Evolutionary conservation across 495 filamentous ascomycete genomes (phyloP).

Genomic region (Neurospora sp.): DNA sequence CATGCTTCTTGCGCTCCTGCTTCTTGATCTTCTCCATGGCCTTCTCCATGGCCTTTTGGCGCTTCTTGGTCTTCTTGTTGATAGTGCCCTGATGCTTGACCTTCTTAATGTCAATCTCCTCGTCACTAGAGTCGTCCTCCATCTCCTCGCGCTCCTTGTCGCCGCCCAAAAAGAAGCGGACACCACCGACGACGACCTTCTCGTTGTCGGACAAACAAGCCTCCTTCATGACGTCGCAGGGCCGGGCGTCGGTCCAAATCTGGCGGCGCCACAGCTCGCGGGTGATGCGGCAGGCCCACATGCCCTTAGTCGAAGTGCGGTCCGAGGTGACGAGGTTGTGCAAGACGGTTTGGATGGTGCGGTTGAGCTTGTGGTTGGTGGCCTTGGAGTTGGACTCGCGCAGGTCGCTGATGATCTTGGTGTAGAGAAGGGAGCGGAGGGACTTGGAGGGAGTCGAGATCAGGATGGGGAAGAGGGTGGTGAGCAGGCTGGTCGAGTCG

Average conservation of each 20-base stretch:
- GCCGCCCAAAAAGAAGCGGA: constrained; percentile 90
- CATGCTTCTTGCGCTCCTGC: constrained; percentile 78
- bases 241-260: constrained; percentile 50
- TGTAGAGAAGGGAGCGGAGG: constrained; percentile 71
- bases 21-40: constrained; percentile 61
- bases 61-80: constrained; percentile 94
- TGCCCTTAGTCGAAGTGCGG: constrained; percentile 67
- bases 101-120: constrained; percentile 66
- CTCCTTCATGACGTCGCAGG: constrained; percentile 92
- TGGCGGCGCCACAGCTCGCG: constrained; percentile 34
- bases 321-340: constrained; percentile 86
- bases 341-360: constrained; percentile 82
- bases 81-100: constrained; percentile 77
- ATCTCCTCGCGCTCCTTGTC: constrained; percentile 89
- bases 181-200: constrained; percentile 79
- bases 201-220: constrained; percentile 72
- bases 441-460: constrained; percentile 70
- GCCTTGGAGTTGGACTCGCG: constrained; percentile 73
- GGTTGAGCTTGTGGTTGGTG: constrained; percentile 84
- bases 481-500: constrained; percentile 70
- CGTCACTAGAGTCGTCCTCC: constrained; percentile 81
- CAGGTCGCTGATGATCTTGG: constrained; percentile 86
- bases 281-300: constrained; percentile 63
- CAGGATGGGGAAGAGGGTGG: constrained; percentile 87
- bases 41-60: constrained; percentile 64